These are phyloP conservation scores for Leptographium galeiforme DNA, from an alignment of 2,329 filamentous ascomycete genomes.

Conservation along the genomic window DNA sequence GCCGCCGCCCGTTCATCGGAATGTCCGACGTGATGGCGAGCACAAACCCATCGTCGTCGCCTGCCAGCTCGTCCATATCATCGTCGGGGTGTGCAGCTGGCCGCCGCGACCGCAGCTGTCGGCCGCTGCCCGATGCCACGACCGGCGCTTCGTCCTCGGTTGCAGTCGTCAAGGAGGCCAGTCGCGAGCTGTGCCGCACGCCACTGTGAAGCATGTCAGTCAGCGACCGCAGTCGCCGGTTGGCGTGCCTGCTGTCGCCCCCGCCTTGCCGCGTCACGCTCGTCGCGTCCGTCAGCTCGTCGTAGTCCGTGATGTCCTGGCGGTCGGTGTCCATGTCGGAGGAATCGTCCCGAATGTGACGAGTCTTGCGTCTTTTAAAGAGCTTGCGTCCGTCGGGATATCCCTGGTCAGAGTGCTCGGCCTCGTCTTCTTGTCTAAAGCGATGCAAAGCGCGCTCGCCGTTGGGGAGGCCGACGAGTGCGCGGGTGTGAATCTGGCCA, in stretches of 20 bases:
- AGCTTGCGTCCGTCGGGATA: background rate
- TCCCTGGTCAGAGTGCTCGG: background rate
- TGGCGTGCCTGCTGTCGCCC: background rate
- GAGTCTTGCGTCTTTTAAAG: conserved; percentile 5
- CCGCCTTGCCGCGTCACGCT: background rate
- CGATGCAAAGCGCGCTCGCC: conserved; percentile 6
- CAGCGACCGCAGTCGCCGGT: background rate
- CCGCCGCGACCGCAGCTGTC: conserved; percentile 2
- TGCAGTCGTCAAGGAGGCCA: background rate
- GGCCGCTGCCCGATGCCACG: background rate
- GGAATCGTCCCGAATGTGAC: conserved; percentile 1
- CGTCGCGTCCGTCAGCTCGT: background rate
- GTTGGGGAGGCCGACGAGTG: conserved; percentile 8
- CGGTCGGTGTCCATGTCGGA: background rate
- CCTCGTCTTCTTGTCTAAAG: conserved; percentile 3
- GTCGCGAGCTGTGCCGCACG: conserved; percentile 6
- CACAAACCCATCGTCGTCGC: conserved; percentile 14
- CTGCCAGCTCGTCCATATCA: conserved; percentile 18
- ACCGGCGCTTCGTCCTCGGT: background rate
- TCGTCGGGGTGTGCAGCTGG: conserved; percentile 1
- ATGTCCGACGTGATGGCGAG: conserved; percentile 17
- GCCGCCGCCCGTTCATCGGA: conserved; percentile 5
- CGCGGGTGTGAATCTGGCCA: background rate
- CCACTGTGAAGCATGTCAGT: background rate
- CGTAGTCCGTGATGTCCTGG: background rate